A percentile compares a stretch with the other conserved stretches of the same genome.
Evolutionary conservation across 1,139 yeast species (phyloP).

Genomic region (Casaregolazyma suthepensis): DNA sequence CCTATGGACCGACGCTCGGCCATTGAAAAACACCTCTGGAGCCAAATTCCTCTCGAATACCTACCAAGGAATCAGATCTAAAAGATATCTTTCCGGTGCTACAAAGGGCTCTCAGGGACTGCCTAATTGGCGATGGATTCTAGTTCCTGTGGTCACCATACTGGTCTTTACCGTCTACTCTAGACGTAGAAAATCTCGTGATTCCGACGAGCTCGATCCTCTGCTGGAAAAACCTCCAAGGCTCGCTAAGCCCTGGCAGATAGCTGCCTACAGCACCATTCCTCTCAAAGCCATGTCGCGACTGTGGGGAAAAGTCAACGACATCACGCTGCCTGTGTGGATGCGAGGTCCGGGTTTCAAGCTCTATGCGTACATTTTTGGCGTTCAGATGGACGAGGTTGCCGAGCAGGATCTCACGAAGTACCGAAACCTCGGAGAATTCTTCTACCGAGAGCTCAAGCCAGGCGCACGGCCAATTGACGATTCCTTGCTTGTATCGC

Average conservation of each 20-base stretch:
- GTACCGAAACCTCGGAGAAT: conserved; percentile 79
- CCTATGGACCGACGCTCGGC: neutral
- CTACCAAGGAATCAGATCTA: neutral
- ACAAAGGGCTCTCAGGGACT: neutral
- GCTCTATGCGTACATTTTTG: conserved; percentile 73
- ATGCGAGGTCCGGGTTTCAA: conserved; percentile 75
- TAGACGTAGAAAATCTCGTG: conserved; percentile 25
- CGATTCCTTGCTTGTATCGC: conserved; percentile 61
- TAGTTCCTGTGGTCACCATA: conserved; percentile 57
- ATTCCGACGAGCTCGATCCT: conserved; percentile 18
- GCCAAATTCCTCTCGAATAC: neutral
- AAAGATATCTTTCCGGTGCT: conserved; percentile 2
- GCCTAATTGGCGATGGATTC: conserved; percentile 32
- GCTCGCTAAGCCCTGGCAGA: conserved; percentile 77
- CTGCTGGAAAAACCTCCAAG: conserved; percentile 31
- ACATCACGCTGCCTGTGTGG: conserved; percentile 81
- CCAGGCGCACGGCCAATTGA: conserved; percentile 80
- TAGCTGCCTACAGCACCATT: conserved; percentile 80
- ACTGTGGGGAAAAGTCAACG: conserved; percentile 89
- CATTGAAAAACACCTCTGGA: neutral
- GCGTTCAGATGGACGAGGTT: conserved; percentile 86
- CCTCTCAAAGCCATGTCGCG: conserved; percentile 90
- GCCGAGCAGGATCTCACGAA: conserved; percentile 70
- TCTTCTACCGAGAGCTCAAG: conserved; percentile 76
- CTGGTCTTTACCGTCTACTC: conserved; percentile 62